Evolutionary conservation across 306 rosid species (phyloP), one percentile per base, ranked within the genome.

Genomic region (Macrotyloma uniflorum): DNA sequence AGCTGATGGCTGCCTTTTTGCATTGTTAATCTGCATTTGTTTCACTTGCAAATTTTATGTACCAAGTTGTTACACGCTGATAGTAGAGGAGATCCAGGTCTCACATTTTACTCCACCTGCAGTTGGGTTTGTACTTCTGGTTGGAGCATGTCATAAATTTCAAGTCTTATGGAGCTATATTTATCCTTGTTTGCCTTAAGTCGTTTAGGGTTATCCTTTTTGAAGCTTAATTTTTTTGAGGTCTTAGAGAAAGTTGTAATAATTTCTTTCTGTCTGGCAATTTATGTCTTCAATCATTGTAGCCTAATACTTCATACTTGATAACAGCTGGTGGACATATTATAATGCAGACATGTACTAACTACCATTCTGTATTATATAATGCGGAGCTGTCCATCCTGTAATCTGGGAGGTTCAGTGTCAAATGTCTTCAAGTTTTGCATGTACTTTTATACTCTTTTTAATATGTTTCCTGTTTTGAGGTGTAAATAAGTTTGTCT

Each of bases 1-100:
- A 43, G 71, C 38, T 58, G 40, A 18, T 67, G 6, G 23, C 40
- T 55, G 50, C n/a, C 33, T 6, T 46, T n/a, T 10, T 11, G 24
- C 49, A 47, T 55, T 45, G 32, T 59, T 23, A 10, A 11, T 30
- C 35, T 64, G 4, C 50, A 53, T 40, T 42, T 74, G 51, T 80
- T 55, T 45, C 59, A 33, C 53, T 23, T 43, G 16, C 58, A 63
- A 79, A 62, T 54, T 77, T 35, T 66, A n/a, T 67, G 10, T 38
- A 24, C 45, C 30, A 2, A 18, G 67, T 67, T 40, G 47, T 24
- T 46, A 57, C 38, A 20, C 4, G 24, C 71, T 35, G 42, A 64
- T 7, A 77, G 26, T 26, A 22, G 42, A 42, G 43, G 32, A 11
- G 46, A 55, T 57, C 62, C 15, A 54, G 13, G 46, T 67, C 58